Evolutionary conservation across 164 flowering plant genomes (phyloP).

Genomic region (Pachysandra terminalis): DNA sequence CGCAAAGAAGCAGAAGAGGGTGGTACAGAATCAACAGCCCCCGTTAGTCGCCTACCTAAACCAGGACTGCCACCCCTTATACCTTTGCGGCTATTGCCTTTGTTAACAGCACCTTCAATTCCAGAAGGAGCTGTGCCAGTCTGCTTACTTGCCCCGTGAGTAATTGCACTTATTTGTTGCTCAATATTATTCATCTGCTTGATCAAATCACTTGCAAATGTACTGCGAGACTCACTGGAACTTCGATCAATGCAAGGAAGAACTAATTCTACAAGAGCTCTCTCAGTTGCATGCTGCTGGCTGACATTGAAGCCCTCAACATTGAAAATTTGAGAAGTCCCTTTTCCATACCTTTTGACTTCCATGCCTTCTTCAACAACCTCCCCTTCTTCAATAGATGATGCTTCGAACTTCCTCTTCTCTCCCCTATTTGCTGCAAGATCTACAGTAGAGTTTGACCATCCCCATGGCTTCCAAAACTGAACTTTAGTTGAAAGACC

Average conservation of each 20-base stretch:
- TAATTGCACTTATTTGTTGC: constrained; percentile 58
- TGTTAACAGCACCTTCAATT: constrained; percentile 53
- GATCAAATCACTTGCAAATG: constrained; percentile 89
- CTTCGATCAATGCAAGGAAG: constrained; percentile 91
- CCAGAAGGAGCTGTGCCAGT: constrained; percentile 48
- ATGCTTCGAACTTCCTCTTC: constrained; percentile 53
- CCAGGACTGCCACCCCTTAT: constrained; percentile 88
- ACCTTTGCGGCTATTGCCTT: constrained; percentile 61
- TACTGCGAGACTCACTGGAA: constrained; percentile 71
- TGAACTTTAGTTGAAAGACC: constrained; percentile 65
- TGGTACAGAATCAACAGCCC: constrained; percentile 48
- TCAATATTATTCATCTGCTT: constrained; percentile 90
- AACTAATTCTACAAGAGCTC: constrained; percentile 75
- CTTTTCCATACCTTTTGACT: constrained; percentile 40
- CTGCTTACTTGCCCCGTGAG: constrained; percentile 60
- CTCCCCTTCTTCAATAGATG: constrained; percentile 89
- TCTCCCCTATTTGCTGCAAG: constrained; percentile 31
- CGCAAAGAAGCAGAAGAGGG: constrained; percentile 81
- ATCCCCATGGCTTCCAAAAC: constrained; percentile 93
- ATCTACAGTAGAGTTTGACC: constrained; percentile 47
- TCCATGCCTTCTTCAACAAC: constrained; percentile 74
- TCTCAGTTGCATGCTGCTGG: constrained; percentile 68
- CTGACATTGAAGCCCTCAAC: constrained; percentile 33
- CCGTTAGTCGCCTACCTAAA: constrained; percentile 49
- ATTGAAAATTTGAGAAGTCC: constrained; percentile 27